phyloP scores from a whole-genome alignment of 148 eudicot species.

The Talinum fruticosum region DNA sequence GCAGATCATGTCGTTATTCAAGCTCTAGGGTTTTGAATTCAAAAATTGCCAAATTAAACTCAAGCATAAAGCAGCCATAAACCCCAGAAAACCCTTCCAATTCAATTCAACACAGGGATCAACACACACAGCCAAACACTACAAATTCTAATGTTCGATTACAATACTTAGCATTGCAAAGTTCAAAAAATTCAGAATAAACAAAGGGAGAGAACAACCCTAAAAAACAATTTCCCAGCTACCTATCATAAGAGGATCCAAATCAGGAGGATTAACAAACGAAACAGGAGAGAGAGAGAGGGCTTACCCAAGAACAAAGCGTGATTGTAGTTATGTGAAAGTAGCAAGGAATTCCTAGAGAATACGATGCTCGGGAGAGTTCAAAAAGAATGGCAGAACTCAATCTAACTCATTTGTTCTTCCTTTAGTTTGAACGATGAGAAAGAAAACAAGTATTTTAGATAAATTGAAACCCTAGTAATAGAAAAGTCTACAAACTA shows the following conservation, averaged over 20 bases:
- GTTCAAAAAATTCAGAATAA: neutral
- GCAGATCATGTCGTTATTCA: neutral
- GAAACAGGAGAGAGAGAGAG: neutral
- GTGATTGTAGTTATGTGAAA: neutral
- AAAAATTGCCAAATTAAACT: neutral
- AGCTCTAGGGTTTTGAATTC: neutral
- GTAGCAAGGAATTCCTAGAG: neutral
- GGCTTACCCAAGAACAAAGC: constrained; percentile 9
- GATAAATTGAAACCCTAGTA: too few relatives aligned
- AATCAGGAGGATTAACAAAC: neutral
- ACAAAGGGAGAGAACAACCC: neutral
- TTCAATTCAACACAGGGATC: neutral
- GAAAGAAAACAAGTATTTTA: neutral
- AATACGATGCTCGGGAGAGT: too few relatives aligned
- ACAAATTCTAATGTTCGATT: neutral
- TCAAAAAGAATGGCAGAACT: too few relatives aligned
- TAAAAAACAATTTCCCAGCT: neutral
- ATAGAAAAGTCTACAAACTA: too few relatives aligned
- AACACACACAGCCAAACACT: neutral
- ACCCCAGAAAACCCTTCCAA: neutral
- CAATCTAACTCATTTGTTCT: neutral
- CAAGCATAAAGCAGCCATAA: neutral
- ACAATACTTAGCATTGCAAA: neutral
- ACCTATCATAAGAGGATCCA: neutral
- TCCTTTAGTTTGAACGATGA: too few relatives aligned